phyloP scores from a whole-genome alignment of 352 stramenopile species.

The Pythium grandisporangium region DNA sequence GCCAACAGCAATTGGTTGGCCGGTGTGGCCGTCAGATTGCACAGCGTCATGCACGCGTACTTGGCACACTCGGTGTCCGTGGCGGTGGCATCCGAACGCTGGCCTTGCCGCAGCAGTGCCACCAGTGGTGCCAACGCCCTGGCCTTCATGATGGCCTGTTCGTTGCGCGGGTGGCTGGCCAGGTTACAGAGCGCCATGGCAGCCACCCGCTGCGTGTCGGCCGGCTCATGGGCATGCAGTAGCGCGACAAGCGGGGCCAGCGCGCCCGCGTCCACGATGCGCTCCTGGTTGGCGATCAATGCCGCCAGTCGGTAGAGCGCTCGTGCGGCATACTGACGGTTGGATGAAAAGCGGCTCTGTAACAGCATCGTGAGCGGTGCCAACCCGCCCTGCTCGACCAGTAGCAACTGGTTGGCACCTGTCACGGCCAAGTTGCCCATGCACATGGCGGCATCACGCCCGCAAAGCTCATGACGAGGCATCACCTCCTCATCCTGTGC shows the following conservation, averaged over 20 bases:
- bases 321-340: constrained; percentile 73
- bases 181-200: constrained; percentile 87
- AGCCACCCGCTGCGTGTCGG: constrained; percentile 66
- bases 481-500: no score
- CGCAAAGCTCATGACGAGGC: constrained; percentile 78
- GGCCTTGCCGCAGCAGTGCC: constrained; percentile 31
- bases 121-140: constrained; percentile 60
- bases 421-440: constrained; percentile 92
- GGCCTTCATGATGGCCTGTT: constrained; percentile 75
- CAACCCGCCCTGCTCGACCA: constrained; percentile 84
- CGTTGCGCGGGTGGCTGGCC: constrained; percentile 56
- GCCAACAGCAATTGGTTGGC: constrained; percentile 89
- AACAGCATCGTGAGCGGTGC: constrained; percentile 75
- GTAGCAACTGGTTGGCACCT: constrained; percentile 83
- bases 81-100: no score
- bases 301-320: constrained; percentile 88
- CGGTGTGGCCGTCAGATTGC: constrained; percentile 90
- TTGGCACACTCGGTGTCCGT: constrained; percentile 54
- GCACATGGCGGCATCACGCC: constrained; percentile 87
- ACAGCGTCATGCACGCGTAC: constrained; percentile 91
- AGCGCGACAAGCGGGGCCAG: constrained; percentile 66
- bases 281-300: constrained; percentile 79
- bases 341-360: constrained; percentile 48
- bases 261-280: constrained; percentile 78
- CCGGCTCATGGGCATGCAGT: constrained; percentile 32